phyloP scores from a whole-genome alignment of 768 basidiomycete genomes.

The Ephemerocybe angulata region DNA sequence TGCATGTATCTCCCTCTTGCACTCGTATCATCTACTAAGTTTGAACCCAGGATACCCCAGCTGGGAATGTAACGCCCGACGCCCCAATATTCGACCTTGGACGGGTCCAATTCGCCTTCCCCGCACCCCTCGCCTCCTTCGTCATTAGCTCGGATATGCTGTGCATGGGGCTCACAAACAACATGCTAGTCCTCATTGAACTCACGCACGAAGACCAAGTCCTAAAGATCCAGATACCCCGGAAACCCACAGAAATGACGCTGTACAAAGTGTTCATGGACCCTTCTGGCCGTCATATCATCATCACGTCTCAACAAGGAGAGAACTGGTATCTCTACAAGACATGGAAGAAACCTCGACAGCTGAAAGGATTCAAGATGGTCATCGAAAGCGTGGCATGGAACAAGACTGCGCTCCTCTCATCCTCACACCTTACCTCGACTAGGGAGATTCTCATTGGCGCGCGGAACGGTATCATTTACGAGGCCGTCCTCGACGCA shows the following conservation, averaged over 20 bases:
- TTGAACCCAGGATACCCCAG: conserved; percentile 20
- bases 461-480: conserved; percentile 77
- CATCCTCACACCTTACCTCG: conserved; percentile 65
- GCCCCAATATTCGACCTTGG: conserved; percentile 78
- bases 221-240: conserved; percentile 70
- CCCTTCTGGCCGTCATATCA: conserved; percentile 86
- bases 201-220: conserved; percentile 85
- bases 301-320: conserved; percentile 81
- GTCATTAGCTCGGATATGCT: conserved; percentile 85
- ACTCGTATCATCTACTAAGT: conserved; percentile 1
- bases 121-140: conserved; percentile 78
- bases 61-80: conserved; percentile 42
- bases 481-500: conserved; percentile 86
- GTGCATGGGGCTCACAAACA: conserved; percentile 76
- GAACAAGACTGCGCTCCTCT: conserved; percentile 69
- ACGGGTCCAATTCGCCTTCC: conserved; percentile 84
- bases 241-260: conserved; percentile 70
- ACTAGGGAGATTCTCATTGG: conserved; percentile 87
- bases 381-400: conserved; percentile 90
- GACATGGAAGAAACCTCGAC: conserved; percentile 77
- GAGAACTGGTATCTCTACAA: conserved; percentile 92
- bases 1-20: conserved; percentile 19
- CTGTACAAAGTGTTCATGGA: conserved; percentile 87
- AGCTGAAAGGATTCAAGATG: conserved; percentile 77
- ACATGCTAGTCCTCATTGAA: conserved; percentile 84